Percentiles rank a stretch among this genome's conserved stretches.
These are phyloP conservation scores for Termitomyces sp. DNA, from an alignment of 768 basidiomycete species.

Conservation along the genomic window DNA sequence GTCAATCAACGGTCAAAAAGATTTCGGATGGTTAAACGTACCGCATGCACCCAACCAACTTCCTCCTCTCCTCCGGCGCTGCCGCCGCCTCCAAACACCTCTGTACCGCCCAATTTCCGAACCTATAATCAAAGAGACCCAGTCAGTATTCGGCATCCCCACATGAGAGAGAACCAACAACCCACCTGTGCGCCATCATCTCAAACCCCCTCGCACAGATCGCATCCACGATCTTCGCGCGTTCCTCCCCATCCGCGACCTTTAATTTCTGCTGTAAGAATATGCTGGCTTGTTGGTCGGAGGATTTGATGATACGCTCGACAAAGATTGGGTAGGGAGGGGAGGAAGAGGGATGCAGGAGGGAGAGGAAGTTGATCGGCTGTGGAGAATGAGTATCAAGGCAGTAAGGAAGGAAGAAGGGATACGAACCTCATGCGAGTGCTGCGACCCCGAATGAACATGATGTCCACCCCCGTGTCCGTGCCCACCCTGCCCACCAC, in stretches of 20 bases:
- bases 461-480: neutral
- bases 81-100: constrained; percentile 79
- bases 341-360: constrained; percentile 79
- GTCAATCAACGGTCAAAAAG: too few species aligned
- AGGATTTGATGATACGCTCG: constrained; percentile 80
- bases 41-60: constrained; percentile 87
- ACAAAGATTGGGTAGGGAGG: constrained; percentile 83
- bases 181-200: constrained; percentile 87
- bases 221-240: constrained; percentile 81
- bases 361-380: constrained; percentile 87
- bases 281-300: constrained; percentile 87
- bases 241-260: constrained; percentile 72
- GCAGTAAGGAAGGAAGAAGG: constrained; percentile 4
- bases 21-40: constrained; percentile 20
- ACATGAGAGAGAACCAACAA: neutral
- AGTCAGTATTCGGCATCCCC: neutral
- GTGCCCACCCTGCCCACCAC: neutral
- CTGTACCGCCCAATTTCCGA: constrained; percentile 91
- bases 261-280: constrained; percentile 90
- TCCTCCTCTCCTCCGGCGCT: constrained; percentile 66
- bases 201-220: constrained; percentile 81
- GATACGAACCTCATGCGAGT: constrained; percentile 47
- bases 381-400: constrained; percentile 24
- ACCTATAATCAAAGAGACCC: constrained; percentile 35
- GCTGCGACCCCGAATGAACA: constrained; percentile 3